Evolutionary conservation across 768 basidiomycete species (phyloP), one percentile per base, ranked within the genome.

Genomic region (Podaxis rugospora): DNA sequence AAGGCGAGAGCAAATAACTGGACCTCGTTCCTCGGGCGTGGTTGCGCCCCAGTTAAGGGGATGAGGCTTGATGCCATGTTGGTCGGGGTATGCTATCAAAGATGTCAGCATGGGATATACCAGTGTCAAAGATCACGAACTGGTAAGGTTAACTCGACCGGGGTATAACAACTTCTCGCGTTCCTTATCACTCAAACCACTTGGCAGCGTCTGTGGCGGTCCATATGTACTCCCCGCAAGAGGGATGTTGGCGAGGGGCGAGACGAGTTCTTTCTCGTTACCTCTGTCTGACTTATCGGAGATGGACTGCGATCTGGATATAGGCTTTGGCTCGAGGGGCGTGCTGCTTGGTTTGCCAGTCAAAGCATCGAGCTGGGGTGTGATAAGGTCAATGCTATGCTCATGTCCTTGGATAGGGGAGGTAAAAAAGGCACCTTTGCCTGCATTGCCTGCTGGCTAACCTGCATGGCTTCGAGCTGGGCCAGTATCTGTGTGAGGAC

Each of bases 1-100:
- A 21, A 95, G 87, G 25, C 95, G 89, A 1, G 91, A 94, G 70
- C 91, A 93, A 61, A 98, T 83, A 63, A 98, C 80, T 2, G 95
- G 93, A 0, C 96, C 96, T 21, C 95, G 91, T 5, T 79, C 74
- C 5, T 69, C 63, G 21, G 91, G 79, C 49, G 84, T 79, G 2
- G 78, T 27, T 0, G 88, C 90, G 25, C 93, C 95, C 96, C 96
- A 98, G 25, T 78, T 74, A 18, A 98, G 79, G 0, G 87, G 84
- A 69, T 84, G 81, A 0, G 96, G 95, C 40, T 81, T 76, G 69
- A 95, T 93, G 6, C 93, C 93, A 68, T 92, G 87, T 68, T 97
- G 94, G 68, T 90, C 91, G n/a, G 95, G 94, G 71, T 97, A 96
- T 1, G 93, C 80, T 81, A 60, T 79, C 83, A 63, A 55, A 28